These are phyloP conservation scores for Bifiguratus adelaidae DNA, from an alignment of 192 early-diverging fungal species.

Conservation along the genomic window DNA sequence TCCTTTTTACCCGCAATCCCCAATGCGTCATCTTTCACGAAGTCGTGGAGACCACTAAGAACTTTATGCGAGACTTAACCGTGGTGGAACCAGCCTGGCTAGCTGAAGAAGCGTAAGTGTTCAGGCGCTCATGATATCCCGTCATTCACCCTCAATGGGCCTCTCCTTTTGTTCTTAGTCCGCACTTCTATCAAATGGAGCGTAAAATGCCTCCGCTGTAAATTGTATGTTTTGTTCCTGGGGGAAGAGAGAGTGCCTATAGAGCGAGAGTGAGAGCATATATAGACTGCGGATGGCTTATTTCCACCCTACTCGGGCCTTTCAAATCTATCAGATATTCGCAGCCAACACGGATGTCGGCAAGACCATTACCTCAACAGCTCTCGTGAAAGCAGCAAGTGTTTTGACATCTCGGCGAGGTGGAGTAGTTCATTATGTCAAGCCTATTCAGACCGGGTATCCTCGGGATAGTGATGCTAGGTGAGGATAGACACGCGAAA, in stretches of 20 bases:
- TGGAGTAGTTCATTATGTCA: slow-evolving; percentile 53
- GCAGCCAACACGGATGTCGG: slow-evolving; percentile 77
- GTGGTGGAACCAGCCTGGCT: slow-evolving; percentile 91
- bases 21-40: slow-evolving; percentile 95
- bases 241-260: too few species aligned
- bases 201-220: too few species aligned
- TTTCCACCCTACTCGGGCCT: slow-evolving; percentile 31
- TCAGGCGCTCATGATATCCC: too few species aligned
- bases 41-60: slow-evolving; percentile 89
- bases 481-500: slow-evolving; percentile 9
- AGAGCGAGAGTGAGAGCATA: too few species aligned
- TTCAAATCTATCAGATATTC: slow-evolving; percentile 58
- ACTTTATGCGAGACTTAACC: slow-evolving; percentile 94
- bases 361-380: slow-evolving; percentile 67
- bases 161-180: too few species aligned
- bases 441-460: slow-evolving; percentile 79
- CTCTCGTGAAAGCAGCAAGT: slow-evolving; percentile 48
- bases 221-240: too few species aligned
- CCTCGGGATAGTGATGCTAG: slow-evolving; percentile 66
- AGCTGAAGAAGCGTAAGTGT: slow-evolving; percentile 67
- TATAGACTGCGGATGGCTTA: too few species aligned
- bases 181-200: too few species aligned
- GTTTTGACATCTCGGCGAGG: slow-evolving; percentile 20
- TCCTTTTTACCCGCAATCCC: slow-evolving; percentile 81
- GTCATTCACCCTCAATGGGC: too few species aligned